Evolutionary conservation across 2,329 filamentous ascomycete genomes (phyloP).

Genomic region (Colletotrichum filicis): DNA sequence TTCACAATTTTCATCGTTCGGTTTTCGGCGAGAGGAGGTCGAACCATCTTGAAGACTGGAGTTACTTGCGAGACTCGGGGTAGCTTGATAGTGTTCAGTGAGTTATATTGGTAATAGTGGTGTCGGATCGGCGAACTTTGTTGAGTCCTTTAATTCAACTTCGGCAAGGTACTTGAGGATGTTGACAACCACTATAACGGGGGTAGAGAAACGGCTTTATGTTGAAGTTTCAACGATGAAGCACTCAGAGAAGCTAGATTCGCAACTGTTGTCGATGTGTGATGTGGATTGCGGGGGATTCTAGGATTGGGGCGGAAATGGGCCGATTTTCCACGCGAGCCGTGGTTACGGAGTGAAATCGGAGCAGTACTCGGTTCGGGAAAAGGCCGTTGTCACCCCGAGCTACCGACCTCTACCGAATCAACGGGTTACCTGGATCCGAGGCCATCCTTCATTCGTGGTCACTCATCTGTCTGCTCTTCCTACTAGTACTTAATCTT

Average conservation of each 20-base stretch:
- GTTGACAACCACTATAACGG: no score
- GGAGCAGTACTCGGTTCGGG: not conserved
- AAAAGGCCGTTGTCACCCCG: not conserved
- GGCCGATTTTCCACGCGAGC: not conserved
- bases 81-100: not conserved
- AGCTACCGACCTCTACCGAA: not conserved
- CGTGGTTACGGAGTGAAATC: not conserved
- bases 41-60: not conserved
- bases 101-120: not conserved
- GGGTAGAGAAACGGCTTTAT: not conserved
- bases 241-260: not conserved
- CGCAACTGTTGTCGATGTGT: not conserved
- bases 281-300: not conserved
- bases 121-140: not conserved
- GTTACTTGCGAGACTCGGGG: not conserved
- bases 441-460: not conserved
- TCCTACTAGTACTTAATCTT: not conserved
- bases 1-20: slow-evolving; percentile 55
- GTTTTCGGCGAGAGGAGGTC: not conserved
- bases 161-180: no score
- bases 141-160: not conserved
- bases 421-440: not conserved
- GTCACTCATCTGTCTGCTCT: not conserved
- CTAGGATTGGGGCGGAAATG: not conserved
- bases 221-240: not conserved